Evolutionary conservation across 805 yeast species (phyloP), one percentile per base, ranked within the genome.

Genomic region (Candida jianshihensis): DNA sequence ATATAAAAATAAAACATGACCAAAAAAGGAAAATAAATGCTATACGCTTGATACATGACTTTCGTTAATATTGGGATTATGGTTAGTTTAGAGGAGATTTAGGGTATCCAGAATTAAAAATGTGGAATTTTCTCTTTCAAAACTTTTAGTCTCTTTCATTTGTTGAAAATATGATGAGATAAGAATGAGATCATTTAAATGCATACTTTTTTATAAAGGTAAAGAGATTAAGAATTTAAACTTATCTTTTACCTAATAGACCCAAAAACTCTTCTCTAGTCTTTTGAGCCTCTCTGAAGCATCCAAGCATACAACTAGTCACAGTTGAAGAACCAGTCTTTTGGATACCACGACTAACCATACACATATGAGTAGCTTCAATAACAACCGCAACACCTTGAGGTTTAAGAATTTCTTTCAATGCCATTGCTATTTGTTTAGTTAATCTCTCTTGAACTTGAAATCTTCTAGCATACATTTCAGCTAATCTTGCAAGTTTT

Each of bases 391-490:
- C 98, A 8, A 92, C 98, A 43, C 98, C 98, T 53, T 89, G 74
- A 14, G 98, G 98, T 53, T 83, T 81, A 52, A 92, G 69, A 40
- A 89, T 85, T 54, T 88, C 97, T 57, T 81, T 78, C 38, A 92
- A 63, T 1, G 97, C 97, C 83, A 88, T 85, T 22, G 98, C 97
- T 37, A 92, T 89, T 60, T 92, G 98, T 60, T 92, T 92, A 11
- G 98, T 92, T 43, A 92, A 71, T 47, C 98, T 71, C 59, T 92
- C 98, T 62, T 92, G 98, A n/a, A 92, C 98, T 63, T 92, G 98
- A 49, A 92, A 73, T 51, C 98, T 73, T 61, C 97, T 76, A 5
- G 95, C 73, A 56, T 88, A 92, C 96, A 92, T 88, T 57, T 92
- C 98, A 0, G 98, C 97, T 40, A 92, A 68, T 48, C 98, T 70